phyloP scores from a whole-genome alignment of 345 rosid genomes.

The Boechera retrofracta region DNA sequence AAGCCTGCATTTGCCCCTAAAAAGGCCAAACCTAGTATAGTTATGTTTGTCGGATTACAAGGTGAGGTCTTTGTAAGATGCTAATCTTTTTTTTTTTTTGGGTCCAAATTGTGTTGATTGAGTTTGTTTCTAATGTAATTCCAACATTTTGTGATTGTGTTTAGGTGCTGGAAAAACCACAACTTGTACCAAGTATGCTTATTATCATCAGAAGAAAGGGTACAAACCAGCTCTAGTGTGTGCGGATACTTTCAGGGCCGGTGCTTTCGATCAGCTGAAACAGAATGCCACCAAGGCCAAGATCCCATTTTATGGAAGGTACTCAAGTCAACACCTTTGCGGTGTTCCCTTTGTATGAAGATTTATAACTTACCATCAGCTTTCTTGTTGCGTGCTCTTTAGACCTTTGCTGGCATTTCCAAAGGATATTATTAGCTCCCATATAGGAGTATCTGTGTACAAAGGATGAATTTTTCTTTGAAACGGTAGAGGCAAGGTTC shows the following conservation, averaged over 20 bases:
- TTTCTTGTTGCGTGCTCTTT: constrained; percentile 9
- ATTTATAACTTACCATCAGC: neutral
- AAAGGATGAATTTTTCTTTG: neutral
- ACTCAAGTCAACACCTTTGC: constrained; percentile 6
- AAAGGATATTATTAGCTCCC: neutral
- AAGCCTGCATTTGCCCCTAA: constrained; percentile 82
- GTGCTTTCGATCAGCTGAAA: constrained; percentile 87
- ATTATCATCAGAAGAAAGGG: constrained; percentile 85
- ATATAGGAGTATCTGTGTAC: neutral
- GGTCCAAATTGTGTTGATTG: neutral
- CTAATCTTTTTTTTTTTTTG: neutral
- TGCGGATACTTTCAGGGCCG: constrained; percentile 83
- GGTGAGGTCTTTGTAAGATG: constrained; percentile 17
- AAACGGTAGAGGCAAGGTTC: neutral
- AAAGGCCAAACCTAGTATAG: constrained; percentile 77
- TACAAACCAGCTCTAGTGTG: constrained; percentile 89
- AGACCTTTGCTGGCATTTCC: neutral
- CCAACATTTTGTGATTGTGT: constrained; percentile 3
- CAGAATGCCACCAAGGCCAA: constrained; percentile 91
- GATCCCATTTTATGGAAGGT: constrained; percentile 92
- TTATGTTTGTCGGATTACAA: constrained; percentile 94
- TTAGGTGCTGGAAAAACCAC: constrained; percentile 89
- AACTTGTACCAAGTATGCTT: constrained; percentile 83
- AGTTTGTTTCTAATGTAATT: neutral
- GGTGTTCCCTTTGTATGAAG: neutral